Base-by-base conservation (phyloP, 2,329 filamentous ascomycete genomes). In the Phoma herbarum region DNA sequence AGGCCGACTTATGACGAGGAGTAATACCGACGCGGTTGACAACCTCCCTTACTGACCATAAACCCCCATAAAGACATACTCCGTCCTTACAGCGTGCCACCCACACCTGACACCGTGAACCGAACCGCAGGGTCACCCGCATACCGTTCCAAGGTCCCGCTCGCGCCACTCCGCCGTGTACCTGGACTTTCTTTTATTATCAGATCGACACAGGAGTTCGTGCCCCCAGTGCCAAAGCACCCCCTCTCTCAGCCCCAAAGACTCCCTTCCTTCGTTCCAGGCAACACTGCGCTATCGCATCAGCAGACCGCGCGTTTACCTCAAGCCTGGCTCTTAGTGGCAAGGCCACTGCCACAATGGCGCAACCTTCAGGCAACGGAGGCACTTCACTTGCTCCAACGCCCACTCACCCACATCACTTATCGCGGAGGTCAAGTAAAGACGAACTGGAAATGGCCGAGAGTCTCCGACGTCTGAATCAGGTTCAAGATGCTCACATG, bases 401-500 rank as follows among this genome's bases (percentile, higher is more conserved):
- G 35, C 75, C 74, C 7, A 74, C 73, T 11, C 69, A 74, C 61
- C 73, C 75, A 6, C 75, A 78, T 51, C 71, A 76, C 16, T 56
- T 80, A n/a, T 76, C 78, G 22, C 69, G 78, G 39, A 75, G 82
- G 56, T 78, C 78, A 4, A 83, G 81, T 53, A 78, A 78, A 63
- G 79, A 83, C 71, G 82, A 84, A 63, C 73, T 83, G 25, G 81
- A 83, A 66, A 77, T 80, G 68, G 82, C 82, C 12, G 77, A 79
- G 61, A 79, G 80, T 61, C 77, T 84, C 25, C 75, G 69, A 53
- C 63, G 74, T 48, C 62, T 83, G 37, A 80, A 79, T 55, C 80
- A 82, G 59, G 78, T 80, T 10, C 78, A 82, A 63, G 72, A 72
- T 44, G 61, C 66, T 42, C 68, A 67, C 35, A 60, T 65, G 22